phyloP scores from a whole-genome alignment of 2,329 filamentous ascomycete genomes.

The Periconia digitata region DNA sequence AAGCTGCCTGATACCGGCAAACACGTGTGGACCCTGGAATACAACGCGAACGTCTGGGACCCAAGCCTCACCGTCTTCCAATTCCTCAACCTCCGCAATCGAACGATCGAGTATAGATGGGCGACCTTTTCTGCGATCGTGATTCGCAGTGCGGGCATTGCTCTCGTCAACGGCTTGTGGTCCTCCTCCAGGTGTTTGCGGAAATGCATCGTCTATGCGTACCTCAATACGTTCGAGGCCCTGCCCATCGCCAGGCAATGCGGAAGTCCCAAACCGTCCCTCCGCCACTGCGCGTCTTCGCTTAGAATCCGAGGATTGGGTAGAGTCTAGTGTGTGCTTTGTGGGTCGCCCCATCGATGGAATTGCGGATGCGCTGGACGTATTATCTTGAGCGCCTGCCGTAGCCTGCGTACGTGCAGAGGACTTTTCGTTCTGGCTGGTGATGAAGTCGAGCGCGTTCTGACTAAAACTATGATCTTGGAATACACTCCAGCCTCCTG shows the following conservation, averaged over 20 bases:
- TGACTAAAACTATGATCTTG: slow-evolving; percentile 61
- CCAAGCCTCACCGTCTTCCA: slow-evolving; percentile 46
- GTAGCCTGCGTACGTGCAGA: slow-evolving; percentile 10
- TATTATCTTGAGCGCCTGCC: background rate
- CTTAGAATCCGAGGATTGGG: slow-evolving; percentile 49
- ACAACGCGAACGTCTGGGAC: slow-evolving; percentile 65
- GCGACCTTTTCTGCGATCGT: slow-evolving; percentile 26
- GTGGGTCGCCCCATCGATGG: slow-evolving; percentile 24
- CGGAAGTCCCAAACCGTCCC: slow-evolving; percentile 68
- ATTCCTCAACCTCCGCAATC: slow-evolving; percentile 31
- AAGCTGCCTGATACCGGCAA: slow-evolving; percentile 75
- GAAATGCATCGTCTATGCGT: slow-evolving; percentile 51
- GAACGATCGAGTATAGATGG: slow-evolving; percentile 38
- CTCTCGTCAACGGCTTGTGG: slow-evolving; percentile 15
- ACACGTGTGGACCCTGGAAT: slow-evolving; percentile 76
- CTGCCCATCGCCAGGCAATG: slow-evolving; percentile 36
- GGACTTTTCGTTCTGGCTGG: slow-evolving; percentile 19
- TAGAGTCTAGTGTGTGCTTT: slow-evolving; percentile 29
- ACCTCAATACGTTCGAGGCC: slow-evolving; percentile 54
- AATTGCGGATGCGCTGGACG: slow-evolving; percentile 11
- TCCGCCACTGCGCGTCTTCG: slow-evolving; percentile 63
- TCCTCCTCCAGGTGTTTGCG: slow-evolving; percentile 9
- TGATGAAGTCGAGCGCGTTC: slow-evolving; percentile 52
- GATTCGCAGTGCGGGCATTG: slow-evolving; percentile 18
- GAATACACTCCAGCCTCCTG: slow-evolving; percentile 80